Base-by-base conservation (phyloP, 345 rosid genomes). In the Bruguiera gymnorhiza region DNA sequence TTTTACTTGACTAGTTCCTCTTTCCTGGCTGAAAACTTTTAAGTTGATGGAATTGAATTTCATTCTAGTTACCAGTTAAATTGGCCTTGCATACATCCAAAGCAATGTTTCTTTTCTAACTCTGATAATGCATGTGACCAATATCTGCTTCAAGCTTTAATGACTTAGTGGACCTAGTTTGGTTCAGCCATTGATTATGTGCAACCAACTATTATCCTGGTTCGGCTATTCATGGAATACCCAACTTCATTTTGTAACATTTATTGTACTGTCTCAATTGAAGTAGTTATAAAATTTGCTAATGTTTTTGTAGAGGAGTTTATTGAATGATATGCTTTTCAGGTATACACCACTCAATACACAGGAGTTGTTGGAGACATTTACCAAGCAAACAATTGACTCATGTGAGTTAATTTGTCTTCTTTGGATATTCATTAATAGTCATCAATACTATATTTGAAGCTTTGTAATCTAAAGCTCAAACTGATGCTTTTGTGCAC, bases 271-370 rank as follows among this genome's bases (percentile, higher is more conserved):
- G 30, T 53, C 61, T 64, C 23, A 8, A 8, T 36, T 15, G 19
- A 5, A 16, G 5, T 1, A 26, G 65, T n/a, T 20, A 32, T 52
- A 62, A 56, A 63, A 55, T 27, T 71, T 48, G 29, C 21, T 26
- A 1, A 26, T 48, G 11, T 26, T 55, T 11, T 66, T 50, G 27
- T 29, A 66, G 70, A 43, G 53, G 26, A 11, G n/a, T 66, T 73
- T 65, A 51, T 52, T 31, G 58, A 15, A 30, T 69, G 39, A 50
- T 75, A 27, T 75, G 65, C 29, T 73, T 56, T 83, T 64, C 83
- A 91, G 94, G 84, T 93, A 89, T 65, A 85, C 91, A 19, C 97
- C 90, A 56, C 86, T 94, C 23, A 86, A 86, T 69, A 89, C 96
- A 2, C 82, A 83, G 79, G 97, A 87, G 77, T 72, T 91, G 86